Base-by-base conservation (phyloP, 345 rosid genomes). In the Gossypium arboreum region DNA sequence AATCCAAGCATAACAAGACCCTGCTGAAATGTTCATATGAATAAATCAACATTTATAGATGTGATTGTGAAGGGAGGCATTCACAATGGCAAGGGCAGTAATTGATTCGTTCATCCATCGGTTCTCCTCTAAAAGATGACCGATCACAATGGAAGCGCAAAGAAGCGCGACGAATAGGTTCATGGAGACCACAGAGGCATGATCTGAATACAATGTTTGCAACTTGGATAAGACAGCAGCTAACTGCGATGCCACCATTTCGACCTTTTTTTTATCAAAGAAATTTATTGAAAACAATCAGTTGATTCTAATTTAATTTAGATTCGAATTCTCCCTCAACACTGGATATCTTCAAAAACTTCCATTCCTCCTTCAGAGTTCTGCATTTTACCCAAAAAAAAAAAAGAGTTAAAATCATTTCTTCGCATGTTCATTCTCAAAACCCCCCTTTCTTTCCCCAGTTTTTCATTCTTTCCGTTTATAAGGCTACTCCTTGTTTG, bases 101-200 rank as follows among this genome's bases (percentile, higher is more conserved):
- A 92, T 96, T 20, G 98, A 93, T 79, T 96, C 99, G 54, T 93
- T 93, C 92, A 96, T 88, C 99, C 99, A 96, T 43, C 97, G 88
- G 51, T 81, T 89, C 86, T 96, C 99, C 71, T 96, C 97, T 73
- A 96, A 80, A 62, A 96, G 97, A 80, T 96, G 99, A 27, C 99
- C 99, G 59, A 96, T 80, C 50, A 96, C 95, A 72, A 96, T 93
- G 79, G 97, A 96, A 64, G 88, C 94, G 50, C 98, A 91, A 9
- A 96, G 97, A 80, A 93, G 94, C 7, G 99, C 97, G 63, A 92
- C 97, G 45, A 93, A 96, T 65, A 96, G 80, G 85, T 91, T 93
- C 82, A 96, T 76, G 9, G 99, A 86, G 69, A 90, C 97, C 79
- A 96, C 97, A 2, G 98, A 96, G 44, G 88, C 80, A 77, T 96